Evolutionary conservation across 768 basidiomycete genomes (phyloP).

Genomic region (Daedaleopsis sinensis): DNA sequence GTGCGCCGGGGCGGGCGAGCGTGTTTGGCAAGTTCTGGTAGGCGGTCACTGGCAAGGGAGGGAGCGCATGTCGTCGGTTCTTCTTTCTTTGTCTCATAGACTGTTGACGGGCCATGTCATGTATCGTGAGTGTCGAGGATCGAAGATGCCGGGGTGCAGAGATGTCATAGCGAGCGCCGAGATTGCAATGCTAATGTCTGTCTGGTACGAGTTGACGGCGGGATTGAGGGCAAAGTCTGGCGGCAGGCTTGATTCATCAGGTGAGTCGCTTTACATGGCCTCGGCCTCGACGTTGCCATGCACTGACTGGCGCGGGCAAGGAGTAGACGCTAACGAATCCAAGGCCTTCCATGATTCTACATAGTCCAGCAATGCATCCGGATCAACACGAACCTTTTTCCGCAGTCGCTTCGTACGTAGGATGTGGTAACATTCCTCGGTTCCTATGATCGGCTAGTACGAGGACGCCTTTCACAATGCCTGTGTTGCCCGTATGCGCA

Average conservation of each 20-base stretch:
- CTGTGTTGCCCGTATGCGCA: no score
- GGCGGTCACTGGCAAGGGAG: not conserved
- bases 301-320: no score
- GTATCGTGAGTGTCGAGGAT: not conserved
- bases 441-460: not conserved
- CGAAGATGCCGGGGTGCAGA: no score
- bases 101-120: not conserved
- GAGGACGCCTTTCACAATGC: no score
- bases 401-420: no score
- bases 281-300: no score
- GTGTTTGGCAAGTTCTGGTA: slow-evolving; percentile 69
- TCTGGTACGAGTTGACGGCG: not conserved
- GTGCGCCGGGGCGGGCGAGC: slow-evolving; percentile 45
- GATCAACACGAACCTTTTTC: no score
- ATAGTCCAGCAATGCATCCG: no score
- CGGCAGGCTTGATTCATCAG: not conserved
- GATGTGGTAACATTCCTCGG: no score
- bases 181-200: not conserved
- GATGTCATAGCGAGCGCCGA: not conserved
- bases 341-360: no score
- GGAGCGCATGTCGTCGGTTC: not conserved
- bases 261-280: no score
- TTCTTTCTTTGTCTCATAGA: not conserved
- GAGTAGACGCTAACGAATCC: no score
- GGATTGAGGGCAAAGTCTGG: not conserved